A percentile compares a stretch with the other conserved stretches of the same genome.
phyloP scores from a whole-genome alignment of 2,329 filamentous ascomycete genomes.

The Cyphellophora attinorum region DNA sequence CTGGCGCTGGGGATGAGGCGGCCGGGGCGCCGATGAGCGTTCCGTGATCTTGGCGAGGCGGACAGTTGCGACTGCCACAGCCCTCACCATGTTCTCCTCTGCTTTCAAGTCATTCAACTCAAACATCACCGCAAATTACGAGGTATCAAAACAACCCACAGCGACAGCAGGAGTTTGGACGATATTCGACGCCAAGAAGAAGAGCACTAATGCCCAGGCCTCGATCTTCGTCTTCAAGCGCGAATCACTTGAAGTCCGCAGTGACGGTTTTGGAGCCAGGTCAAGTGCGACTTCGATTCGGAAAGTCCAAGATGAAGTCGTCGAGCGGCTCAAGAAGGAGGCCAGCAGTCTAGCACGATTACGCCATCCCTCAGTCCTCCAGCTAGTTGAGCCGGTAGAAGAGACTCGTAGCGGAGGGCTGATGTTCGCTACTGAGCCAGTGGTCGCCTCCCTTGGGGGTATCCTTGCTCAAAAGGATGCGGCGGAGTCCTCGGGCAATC shows the following conservation, averaged over 20 bases:
- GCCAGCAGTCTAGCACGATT: constrained; percentile 79
- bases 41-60: too few relatives aligned
- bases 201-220: constrained; percentile 77
- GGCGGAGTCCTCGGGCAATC: constrained; percentile 55
- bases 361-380: constrained; percentile 82
- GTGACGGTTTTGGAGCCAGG: constrained; percentile 50
- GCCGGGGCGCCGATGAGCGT: too few relatives aligned
- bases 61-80: too few relatives aligned
- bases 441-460: constrained; percentile 78
- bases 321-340: constrained; percentile 85
- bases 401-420: constrained; percentile 84
- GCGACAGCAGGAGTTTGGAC: constrained; percentile 88
- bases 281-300: constrained; percentile 63
- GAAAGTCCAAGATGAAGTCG: constrained; percentile 75
- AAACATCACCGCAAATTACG: constrained; percentile 89
- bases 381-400: constrained; percentile 89
- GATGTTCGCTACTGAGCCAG: constrained; percentile 89
- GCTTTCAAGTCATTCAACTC: constrained; percentile 89
- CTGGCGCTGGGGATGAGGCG: too few relatives aligned
- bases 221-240: constrained; percentile 94
- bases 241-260: constrained; percentile 63
- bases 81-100: constrained; percentile 83
- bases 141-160: constrained; percentile 64
- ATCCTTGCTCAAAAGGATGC: constrained; percentile 82
- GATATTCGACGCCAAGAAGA: constrained; percentile 95